Evolutionary conservation across 768 basidiomycete genomes (phyloP), one percentile per base, ranked within the genome.

Genomic region (Suillus weaverae): DNA sequence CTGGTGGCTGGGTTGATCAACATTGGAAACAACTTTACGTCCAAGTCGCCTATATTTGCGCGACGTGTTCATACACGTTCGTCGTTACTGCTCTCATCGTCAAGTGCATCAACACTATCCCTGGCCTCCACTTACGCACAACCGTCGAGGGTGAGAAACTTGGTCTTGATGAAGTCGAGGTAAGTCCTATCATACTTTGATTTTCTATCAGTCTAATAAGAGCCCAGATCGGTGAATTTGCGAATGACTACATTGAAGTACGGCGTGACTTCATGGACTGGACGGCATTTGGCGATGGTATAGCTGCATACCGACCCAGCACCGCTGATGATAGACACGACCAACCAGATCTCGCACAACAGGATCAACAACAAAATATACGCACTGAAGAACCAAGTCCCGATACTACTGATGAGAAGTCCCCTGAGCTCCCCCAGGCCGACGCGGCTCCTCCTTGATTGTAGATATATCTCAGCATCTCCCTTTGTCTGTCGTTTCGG

Each of bases 11-110:
- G 87, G 74, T 95, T 62, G 86, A 94, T 72, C 84, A 84, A 61
- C 82, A 90, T 76, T 92, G 85, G 84, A 88, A 88, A 70, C 92
- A 92, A 70, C 81, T 95, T 26, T 91, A 91, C 68, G 89, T 88
- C 69, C 92, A 94, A 64, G 78, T 94, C 63, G 83, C 84, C 7
- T 89, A 89, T 67, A 79, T 89, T 55, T 81, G 80, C 66, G 86
- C 88, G 50, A 78, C 81, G 43, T 84, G 81, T 66, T 79, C 72
- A 13, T 92, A 90, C 69, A 82, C 84, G 39, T 88, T 89, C 68
- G 84, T 85, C 61, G 80, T 83, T 50, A 89, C 89, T 9, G 87
- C 87, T 0, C 66, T 83, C 8, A 74, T 90, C n/a, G 86, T 83
- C 16, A 89, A 88, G 72, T 73, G 63, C 18, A 69, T 89, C 56